Percentiles rank a stretch among this genome's conserved stretches.
Evolutionary conservation across 306 rosid genomes (phyloP).

Genomic region (Medicago truncatula): MtrunA17r5.0-ANR NC_053045.1:56238001-56238500

Average conservation of each 20-base stretch:
- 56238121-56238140: not conserved
- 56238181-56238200: conserved; percentile 56
- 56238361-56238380: conserved; percentile 40
- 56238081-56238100: not conserved
- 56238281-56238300: conserved; percentile 20
- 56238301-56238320: not conserved
- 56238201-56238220: conserved; percentile 59
- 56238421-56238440: conserved; percentile 60
- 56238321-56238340: not conserved
- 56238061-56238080: not conserved
- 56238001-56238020: not conserved
- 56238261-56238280: conserved; percentile 43
- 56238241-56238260: conserved; percentile 54
- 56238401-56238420: conserved; percentile 71
- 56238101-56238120: not conserved
- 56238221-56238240: conserved; percentile 52
- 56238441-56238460: conserved; percentile 23
- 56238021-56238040: not conserved
- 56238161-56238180: conserved; percentile 51
- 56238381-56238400: conserved; percentile 75
- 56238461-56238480: conserved; percentile 5
- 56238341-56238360: not conserved
- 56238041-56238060: not conserved
- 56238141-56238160: conserved; percentile 44
- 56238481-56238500: conserved; percentile 51